Conservation (phyloP, 2,329 filamentous ascomycete species). For the Penicillium sclerotiorum region DNA sequence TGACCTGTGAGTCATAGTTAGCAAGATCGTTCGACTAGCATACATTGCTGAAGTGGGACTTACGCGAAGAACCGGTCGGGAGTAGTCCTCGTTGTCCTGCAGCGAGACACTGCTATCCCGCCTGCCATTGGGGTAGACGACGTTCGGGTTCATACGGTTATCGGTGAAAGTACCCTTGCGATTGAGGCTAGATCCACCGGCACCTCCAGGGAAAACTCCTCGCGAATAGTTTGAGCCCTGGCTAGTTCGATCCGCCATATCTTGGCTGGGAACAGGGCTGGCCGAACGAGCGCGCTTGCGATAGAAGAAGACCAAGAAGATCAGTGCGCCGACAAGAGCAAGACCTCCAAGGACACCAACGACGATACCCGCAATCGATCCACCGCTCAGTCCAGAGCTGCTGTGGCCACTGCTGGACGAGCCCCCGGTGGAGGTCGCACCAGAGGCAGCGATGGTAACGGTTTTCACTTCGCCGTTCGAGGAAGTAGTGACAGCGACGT, state of each 20-base stretch:
- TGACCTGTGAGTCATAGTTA: constrained; percentile 31
- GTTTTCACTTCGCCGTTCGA: constrained; percentile 31
- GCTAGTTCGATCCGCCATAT: constrained; percentile 35
- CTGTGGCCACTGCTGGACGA: constrained; percentile 12
- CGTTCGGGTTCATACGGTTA: constrained; percentile 46
- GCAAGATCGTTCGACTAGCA: constrained; percentile 3
- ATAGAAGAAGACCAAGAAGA: constrained; percentile 43
- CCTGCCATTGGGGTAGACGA: constrained; percentile 45
- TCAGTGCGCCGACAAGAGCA: constrained; percentile 40
- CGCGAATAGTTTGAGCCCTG: constrained; percentile 39
- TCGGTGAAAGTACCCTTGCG: constrained; percentile 44
- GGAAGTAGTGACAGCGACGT: constrained; percentile 26
- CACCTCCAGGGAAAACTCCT: constrained; percentile 34
- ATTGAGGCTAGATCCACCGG: constrained; percentile 13
- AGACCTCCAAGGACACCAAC: constrained; percentile 45
- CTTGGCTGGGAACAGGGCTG: constrained; percentile 35
- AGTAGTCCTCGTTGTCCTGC: constrained; percentile 53
- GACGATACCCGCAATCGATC: constrained; percentile 49
- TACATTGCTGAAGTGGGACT: constrained; percentile 18
- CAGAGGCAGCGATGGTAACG: constrained; percentile 28
- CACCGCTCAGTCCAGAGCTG: constrained; percentile 38
- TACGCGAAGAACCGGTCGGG: constrained; percentile 48
- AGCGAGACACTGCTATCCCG: constrained; percentile 50
- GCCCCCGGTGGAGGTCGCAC: constrained; percentile 19
- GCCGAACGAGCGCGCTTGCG: constrained; percentile 37